These are phyloP conservation scores for Rhizopogon sp. DNA, from an alignment of 768 basidiomycete genomes.

Conservation along the genomic window DNA sequence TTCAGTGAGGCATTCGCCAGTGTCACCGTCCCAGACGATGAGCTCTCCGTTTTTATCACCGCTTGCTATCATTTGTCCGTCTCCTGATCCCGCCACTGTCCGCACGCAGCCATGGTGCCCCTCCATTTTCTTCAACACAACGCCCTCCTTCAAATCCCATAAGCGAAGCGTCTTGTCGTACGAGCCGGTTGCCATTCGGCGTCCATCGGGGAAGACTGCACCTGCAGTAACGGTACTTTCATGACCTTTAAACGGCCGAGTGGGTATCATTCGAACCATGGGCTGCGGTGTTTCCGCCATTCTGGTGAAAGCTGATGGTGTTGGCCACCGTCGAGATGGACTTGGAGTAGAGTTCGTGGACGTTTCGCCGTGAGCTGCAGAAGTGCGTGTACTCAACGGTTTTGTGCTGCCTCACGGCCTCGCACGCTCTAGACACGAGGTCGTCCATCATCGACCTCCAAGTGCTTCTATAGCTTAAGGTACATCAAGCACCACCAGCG, in stretches of 20 bases:
- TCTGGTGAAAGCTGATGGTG: background rate
- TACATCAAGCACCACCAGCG: too few species aligned
- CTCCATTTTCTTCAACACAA: background rate
- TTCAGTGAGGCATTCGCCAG: background rate
- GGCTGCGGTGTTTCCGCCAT: background rate
- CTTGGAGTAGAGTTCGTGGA: background rate
- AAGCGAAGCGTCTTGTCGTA: background rate
- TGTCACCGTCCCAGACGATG: background rate
- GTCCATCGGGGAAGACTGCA: background rate
- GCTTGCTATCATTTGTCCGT: background rate
- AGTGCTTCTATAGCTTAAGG: too few species aligned
- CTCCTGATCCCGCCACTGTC: background rate
- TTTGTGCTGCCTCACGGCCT: background rate
- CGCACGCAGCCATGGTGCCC: background rate
- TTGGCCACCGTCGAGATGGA: background rate
- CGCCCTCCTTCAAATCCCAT: background rate
- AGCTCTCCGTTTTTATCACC: background rate
- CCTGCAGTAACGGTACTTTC: background rate
- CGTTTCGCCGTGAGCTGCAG: background rate
- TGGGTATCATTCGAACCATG: background rate
- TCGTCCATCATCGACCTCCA: too few species aligned
- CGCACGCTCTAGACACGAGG: too few species aligned
- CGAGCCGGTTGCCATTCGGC: background rate
- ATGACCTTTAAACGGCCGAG: background rate
- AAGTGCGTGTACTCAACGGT: background rate